These are phyloP conservation scores for Pharus latifolius DNA, from an alignment of 176 grass and related monocot species.

Conservation along the genomic window DNA sequence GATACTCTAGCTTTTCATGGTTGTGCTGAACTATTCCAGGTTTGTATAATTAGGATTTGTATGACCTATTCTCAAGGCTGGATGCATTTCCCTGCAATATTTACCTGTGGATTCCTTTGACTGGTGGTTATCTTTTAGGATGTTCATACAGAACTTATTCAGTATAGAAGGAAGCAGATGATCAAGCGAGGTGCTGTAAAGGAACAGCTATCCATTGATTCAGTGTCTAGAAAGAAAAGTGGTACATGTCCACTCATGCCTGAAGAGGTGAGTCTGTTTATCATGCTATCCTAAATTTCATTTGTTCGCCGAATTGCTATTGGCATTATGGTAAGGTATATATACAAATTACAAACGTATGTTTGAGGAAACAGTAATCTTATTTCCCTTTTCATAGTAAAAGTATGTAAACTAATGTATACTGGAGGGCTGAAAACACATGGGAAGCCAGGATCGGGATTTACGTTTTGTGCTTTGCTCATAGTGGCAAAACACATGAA, in stretches of 20 bases:
- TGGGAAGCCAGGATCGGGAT: neutral
- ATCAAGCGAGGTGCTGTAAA: conserved; percentile 67
- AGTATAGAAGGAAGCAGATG: conserved; percentile 90
- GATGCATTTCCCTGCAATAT: neutral
- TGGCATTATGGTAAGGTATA: neutral
- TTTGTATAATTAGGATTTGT: conserved; percentile 25
- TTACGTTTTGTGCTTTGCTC: neutral
- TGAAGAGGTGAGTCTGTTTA: conserved; percentile 67
- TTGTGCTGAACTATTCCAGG: conserved; percentile 96
- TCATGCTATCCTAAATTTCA: neutral
- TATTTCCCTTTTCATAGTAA: neutral
- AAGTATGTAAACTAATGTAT: neutral
- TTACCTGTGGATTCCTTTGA: conserved; percentile 11
- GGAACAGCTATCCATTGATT: conserved; percentile 76
- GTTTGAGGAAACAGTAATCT: no score
- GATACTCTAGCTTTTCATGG: conserved; percentile 98
- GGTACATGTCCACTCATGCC: conserved; percentile 93
- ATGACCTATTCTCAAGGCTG: neutral
- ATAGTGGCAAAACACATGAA: neutral
- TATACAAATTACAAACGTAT: no score
- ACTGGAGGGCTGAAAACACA: neutral
- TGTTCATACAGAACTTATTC: conserved; percentile 92
- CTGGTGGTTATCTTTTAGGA: conserved; percentile 50
- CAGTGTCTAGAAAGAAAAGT: conserved; percentile 67
- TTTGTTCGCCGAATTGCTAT: neutral